Evolutionary conservation across 2,329 filamentous ascomycete species (phyloP), one percentile per base, ranked within the genome.

Genomic region (Arthrobotrys sinensis): DNA sequence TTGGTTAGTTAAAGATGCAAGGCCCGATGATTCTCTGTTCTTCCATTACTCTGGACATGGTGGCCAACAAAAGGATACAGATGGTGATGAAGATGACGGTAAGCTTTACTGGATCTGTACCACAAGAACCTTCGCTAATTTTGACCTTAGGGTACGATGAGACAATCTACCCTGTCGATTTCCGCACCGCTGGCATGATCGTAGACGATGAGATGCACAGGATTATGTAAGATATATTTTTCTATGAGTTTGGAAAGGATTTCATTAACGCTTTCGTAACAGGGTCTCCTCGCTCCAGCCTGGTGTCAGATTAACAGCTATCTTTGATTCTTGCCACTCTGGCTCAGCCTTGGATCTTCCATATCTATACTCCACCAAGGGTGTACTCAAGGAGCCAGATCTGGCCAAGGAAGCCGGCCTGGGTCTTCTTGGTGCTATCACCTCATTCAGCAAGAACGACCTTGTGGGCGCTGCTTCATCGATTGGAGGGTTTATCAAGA

Each of bases 401-500:
- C 86, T 93, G 83, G 91, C 91, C 84, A 93, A 93, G 86, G 92
- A 94, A 85, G 92, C 92, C 68, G 92, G 91, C 53, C 88, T 90
- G 83, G 92, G 92, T 67, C 86, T 94, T 79, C 86, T 94, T 76
- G 88, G 89, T 79, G 89, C 81, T 53, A 90, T 97, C 38, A 90
- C 89, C 24, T 90, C 92, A 14, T 97, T 97, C 85, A 91, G 92
- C 64, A 89, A 91, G 80, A 94, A 95, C 81, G 94, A 98, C 84
- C 87, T 97, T 81, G 89, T 90, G 76, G 90, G 93, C 80, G 94
- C 97, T 84, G 90, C 93, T 34, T 91, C 88, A 75, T 91, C 91
- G 53, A 89, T 96, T n/a, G 90, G 95, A 84, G 90, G 90, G 53
- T 89, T 98, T 83, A 90, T 96, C 85, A 97, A 97, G 87, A 92